phyloP scores from a whole-genome alignment of 2,329 filamentous ascomycete genomes.

The Diaporthe sp. region DNA sequence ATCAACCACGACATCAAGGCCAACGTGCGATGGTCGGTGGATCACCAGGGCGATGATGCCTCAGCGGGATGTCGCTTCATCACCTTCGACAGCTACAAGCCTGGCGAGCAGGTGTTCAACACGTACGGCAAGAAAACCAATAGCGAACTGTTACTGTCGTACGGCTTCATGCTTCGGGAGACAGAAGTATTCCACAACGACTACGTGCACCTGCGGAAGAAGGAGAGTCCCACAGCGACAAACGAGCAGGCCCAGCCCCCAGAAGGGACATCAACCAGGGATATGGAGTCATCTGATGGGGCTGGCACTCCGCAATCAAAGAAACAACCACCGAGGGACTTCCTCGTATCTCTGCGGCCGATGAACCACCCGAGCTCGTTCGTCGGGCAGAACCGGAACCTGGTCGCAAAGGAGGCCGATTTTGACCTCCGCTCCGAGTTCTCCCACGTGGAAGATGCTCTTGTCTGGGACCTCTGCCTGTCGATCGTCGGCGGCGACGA shows the following conservation, averaged over 20 bases:
- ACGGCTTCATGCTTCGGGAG: conserved; percentile 68
- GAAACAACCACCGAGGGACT: conserved; percentile 46
- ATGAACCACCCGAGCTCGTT: conserved; percentile 59
- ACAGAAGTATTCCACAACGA: conserved; percentile 65
- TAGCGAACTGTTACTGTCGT: conserved; percentile 73
- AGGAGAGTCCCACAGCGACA: conserved; percentile 40
- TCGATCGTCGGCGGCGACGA: conserved; percentile 44
- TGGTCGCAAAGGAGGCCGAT: conserved; percentile 40
- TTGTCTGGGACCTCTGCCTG: conserved; percentile 62
- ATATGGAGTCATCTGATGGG: neutral
- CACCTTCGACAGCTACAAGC: conserved; percentile 53
- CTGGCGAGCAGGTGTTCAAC: conserved; percentile 71
- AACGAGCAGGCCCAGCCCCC: conserved; percentile 38
- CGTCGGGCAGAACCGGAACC: conserved; percentile 54
- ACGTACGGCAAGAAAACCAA: conserved; percentile 82
- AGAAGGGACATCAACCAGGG: conserved; percentile 38
- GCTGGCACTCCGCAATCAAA: neutral
- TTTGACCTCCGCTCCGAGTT: conserved; percentile 51
- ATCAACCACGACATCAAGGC: conserved; percentile 76
- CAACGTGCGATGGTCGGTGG: conserved; percentile 63
- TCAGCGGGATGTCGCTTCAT: conserved; percentile 53
- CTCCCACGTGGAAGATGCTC: conserved; percentile 61
- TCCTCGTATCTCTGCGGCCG: conserved; percentile 64
- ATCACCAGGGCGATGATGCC: conserved; percentile 54
- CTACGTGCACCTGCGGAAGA: conserved; percentile 67